A percentile compares a stretch with the other conserved stretches of the same genome.
Conservation (phyloP, 768 basidiomycete species). For the Macrolepiota dolichaula region DNA sequence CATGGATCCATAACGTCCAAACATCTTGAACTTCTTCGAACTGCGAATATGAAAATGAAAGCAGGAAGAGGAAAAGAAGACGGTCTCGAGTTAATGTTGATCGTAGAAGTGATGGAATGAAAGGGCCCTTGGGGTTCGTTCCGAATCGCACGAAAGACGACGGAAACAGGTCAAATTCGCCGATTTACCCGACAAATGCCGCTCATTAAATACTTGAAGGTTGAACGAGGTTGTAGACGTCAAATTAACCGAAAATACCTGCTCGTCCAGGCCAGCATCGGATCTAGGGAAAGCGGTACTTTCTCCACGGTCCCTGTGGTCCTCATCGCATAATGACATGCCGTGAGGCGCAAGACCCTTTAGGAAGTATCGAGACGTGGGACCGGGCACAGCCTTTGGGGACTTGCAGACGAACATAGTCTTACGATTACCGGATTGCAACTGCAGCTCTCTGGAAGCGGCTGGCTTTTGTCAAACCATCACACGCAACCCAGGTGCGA, state of each 20-base stretch:
- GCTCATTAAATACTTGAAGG: neutral
- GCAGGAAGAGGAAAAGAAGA: neutral
- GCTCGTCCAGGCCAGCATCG: neutral
- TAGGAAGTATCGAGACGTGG: neutral
- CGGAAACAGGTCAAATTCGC: neutral
- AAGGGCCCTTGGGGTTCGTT: neutral
- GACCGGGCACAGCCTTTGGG: neutral
- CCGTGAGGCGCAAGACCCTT: slow-evolving; percentile 1
- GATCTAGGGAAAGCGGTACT: neutral
- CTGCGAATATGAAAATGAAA: neutral
- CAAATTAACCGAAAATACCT: neutral
- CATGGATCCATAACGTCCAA: neutral
- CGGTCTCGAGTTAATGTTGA: neutral
- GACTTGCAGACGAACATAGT: neutral
- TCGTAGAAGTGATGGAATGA: neutral
- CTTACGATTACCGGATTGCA: slow-evolving; percentile 1
- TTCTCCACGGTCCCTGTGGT: neutral
- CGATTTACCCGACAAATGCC: neutral
- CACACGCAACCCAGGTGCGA: neutral
- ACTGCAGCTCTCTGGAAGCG: neutral
- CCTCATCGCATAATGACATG: neutral
- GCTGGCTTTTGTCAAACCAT: neutral
- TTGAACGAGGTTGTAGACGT: neutral
- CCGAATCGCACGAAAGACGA: slow-evolving; percentile 2
- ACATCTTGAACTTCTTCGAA: neutral